Evolutionary conservation across 2,329 filamentous ascomycete species (phyloP), one percentile per base, ranked within the genome.

Genomic region (Ophiostoma perfectum): DNA sequence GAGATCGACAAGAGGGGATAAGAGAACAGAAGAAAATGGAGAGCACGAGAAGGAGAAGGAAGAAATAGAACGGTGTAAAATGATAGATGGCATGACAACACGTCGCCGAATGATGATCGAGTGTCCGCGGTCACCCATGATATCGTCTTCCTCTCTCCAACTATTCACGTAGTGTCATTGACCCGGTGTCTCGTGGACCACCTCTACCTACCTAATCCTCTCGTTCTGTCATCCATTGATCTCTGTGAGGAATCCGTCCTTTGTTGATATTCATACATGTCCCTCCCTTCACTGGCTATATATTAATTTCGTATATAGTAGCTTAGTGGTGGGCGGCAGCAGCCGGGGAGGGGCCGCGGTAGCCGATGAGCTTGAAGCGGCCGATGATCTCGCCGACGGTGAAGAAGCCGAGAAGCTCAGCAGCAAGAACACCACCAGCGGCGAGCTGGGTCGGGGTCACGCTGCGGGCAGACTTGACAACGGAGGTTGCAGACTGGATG

Each of bases 311-410:
- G 14, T 36, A 60, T 14, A 6, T 8, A 11, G 18, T 2, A 12
- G 12, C 58, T 82, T 83, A 87, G 80, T 87, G 86, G 79, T 88
- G 85, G 73, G 83, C 81, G 74, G 84, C 84, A 72, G 83, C 81
- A 74, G 84, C 84, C 72, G 63, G 79, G 79, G 72, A 78, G 77
- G 78, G 87, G 77, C 91, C 90, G 80, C 86, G 86, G 86, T 99
- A 99, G 73, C 95, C 95, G 75, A 99, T 85, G 74, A 99, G 80
- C 90, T 99, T 98, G 83, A 95, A 88, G 77, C 93, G 87, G 76
- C 95, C 95, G 76, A 99, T 88, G 80, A 99, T 98, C 86, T 98
- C 93, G 73, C 95, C 95, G 68, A 98, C 87, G 71, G 93, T 96
- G 86, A 98, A 99, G 87, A 99, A 99, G 71, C 95, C 95, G 73